Evolutionary conservation across 1,284 basidiomycete genomes (phyloP).

Genomic region (Volvariella volvacea): DNA sequence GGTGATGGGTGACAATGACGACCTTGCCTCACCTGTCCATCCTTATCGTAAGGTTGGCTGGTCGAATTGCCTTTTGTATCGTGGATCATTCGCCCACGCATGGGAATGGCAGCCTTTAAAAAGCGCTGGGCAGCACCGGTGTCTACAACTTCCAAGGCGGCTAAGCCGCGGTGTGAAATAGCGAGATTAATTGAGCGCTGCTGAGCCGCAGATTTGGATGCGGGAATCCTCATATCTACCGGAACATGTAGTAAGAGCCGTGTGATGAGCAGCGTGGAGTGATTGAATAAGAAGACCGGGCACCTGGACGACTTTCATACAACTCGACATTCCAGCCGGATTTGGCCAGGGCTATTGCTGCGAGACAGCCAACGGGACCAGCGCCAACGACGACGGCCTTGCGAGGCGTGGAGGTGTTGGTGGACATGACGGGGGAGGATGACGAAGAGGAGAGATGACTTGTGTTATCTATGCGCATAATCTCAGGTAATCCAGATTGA

Average conservation of each 20-base stretch:
- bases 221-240: conserved; percentile 65
- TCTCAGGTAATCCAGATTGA: conserved; percentile 10
- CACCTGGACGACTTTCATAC: conserved; percentile 86
- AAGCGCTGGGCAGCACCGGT: conserved; percentile 70
- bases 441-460: neutral
- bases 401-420: conserved; percentile 15
- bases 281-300: conserved; percentile 10
- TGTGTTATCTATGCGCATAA: conserved; percentile 4
- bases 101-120: conserved; percentile 80
- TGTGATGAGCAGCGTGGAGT: conserved; percentile 11
- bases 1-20: no score
- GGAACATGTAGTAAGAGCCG: conserved; percentile 12
- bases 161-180: conserved; percentile 88
- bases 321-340: conserved; percentile 86
- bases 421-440: conserved; percentile 1
- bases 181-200: conserved; percentile 95
- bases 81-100: conserved; percentile 96
- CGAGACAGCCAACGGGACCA: conserved; percentile 92
- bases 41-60: conserved; percentile 83
- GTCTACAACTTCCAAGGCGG: conserved; percentile 79
- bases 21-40: conserved; percentile 59
- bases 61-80: conserved; percentile 60
- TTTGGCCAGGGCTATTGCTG: conserved; percentile 81
- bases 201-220: conserved; percentile 54
- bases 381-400: conserved; percentile 73